Conservation (phyloP, 176 grass and related monocot species). For the Aegilops umbellulata region DNA sequence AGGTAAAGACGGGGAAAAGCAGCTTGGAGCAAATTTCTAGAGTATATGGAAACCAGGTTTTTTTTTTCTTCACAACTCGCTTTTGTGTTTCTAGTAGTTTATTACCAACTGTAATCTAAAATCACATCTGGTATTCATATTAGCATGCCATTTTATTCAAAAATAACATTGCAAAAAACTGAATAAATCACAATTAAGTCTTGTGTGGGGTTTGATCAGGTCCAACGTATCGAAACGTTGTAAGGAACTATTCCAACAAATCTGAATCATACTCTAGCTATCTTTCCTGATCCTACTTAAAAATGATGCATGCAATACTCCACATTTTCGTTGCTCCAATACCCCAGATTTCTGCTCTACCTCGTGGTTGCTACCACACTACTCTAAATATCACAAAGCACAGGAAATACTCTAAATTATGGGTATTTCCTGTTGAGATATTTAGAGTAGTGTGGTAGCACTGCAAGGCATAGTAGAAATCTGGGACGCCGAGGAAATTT, state of each 20-base stretch:
- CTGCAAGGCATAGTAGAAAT: background rate
- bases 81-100: conserved; percentile 9
- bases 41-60: conserved; percentile 96
- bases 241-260: background rate
- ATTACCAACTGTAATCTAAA: background rate
- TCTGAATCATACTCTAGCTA: background rate
- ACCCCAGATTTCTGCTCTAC: too few relatives aligned
- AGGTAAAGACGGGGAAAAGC: conserved; percentile 88
- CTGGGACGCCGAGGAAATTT: too few relatives aligned
- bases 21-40: conserved; percentile 96
- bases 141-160: background rate
- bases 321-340: background rate
- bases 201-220: background rate
- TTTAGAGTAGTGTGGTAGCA: background rate
- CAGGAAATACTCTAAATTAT: too few relatives aligned
- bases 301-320: conserved; percentile 1
- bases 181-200: background rate
- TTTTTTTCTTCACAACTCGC: background rate
- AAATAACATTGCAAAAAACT: background rate
- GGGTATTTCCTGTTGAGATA: background rate
- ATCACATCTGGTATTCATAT: background rate
- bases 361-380: too few relatives aligned
- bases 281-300: background rate
- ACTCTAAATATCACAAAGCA: too few relatives aligned
- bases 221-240: background rate